A percentile compares a stretch with the other conserved stretches of the same genome.
Evolutionary conservation across 441 rosid genomes (phyloP).

Genomic region (Metrosideros polymorpha): DNA sequence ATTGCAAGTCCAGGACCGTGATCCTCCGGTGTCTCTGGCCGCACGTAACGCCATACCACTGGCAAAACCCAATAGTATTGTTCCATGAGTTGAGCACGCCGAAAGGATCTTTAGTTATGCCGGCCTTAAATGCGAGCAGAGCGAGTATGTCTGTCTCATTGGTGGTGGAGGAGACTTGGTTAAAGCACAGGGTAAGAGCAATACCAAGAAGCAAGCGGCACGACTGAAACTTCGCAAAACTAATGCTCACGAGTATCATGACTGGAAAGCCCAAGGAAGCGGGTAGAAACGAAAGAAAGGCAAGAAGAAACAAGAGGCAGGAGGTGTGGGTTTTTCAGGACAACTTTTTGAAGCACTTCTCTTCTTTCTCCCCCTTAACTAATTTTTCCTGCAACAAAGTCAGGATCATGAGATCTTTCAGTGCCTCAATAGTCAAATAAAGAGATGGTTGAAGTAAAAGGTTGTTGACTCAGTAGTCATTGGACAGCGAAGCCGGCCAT

Average conservation of each 20-base stretch:
- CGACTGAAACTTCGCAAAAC: not conserved
- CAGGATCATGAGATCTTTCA: not conserved
- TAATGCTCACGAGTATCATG: not conserved
- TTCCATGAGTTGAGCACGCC: not conserved
- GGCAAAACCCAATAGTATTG: not conserved
- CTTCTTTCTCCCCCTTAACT: not conserved
- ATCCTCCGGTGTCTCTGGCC: not conserved
- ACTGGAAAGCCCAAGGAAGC: not conserved
- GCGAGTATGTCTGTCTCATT: not conserved
- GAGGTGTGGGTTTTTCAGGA: not conserved
- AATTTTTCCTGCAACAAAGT: not conserved
- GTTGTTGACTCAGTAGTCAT: not conserved
- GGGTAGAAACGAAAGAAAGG: not conserved
- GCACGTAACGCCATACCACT: not conserved
- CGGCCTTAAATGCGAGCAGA: rapidly evolving
- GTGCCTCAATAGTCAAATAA: not conserved
- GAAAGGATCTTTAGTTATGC: not conserved
- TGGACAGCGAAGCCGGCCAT: not conserved
- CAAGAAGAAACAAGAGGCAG: not conserved
- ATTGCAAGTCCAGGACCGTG: not conserved
- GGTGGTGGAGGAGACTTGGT: not conserved
- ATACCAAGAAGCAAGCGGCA: not conserved
- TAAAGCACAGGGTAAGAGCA: not conserved
- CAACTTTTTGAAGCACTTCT: not conserved
- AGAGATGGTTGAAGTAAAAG: not conserved